Conservation (phyloP, 768 basidiomycete species). For the Termitomyces sp. region DNA sequence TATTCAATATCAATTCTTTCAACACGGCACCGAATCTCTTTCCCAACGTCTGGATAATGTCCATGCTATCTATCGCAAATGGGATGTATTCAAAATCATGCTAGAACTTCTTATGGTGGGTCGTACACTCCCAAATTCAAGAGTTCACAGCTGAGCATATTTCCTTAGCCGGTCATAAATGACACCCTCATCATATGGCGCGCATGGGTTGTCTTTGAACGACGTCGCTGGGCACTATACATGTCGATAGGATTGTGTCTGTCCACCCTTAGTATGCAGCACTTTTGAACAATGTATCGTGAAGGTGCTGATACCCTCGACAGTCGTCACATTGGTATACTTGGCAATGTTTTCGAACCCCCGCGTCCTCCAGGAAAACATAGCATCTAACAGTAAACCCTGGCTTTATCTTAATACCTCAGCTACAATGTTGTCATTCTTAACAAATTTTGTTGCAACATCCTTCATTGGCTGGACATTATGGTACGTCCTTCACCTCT, state of each 20-base stretch:
- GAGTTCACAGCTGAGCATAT: not conserved
- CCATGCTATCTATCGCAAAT: not conserved
- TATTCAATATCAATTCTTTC: not conserved
- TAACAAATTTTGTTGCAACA: not conserved
- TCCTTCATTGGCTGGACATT: not conserved
- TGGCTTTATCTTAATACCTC: not conserved
- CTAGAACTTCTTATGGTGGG: not conserved
- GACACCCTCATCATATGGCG: not conserved
- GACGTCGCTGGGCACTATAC: not conserved
- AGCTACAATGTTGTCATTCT: not conserved
- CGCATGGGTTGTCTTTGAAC: not conserved
- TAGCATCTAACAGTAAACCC: not conserved
- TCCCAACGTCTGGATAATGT: not conserved
- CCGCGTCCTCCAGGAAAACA: not conserved
- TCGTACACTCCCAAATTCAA: not conserved
- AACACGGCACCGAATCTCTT: not conserved
- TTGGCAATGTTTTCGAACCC: not conserved
- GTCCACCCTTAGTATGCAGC: not conserved
- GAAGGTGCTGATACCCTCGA: not conserved
- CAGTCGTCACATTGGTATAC: not conserved
- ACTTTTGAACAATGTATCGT: not conserved
- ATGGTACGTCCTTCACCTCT: not conserved
- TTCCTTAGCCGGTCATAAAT: not conserved
- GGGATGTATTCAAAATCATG: not conserved
- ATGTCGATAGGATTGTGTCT: not conserved